phyloP scores from a whole-genome alignment of 345 rosid species.

The Eucalyptus cladocalyx region DNA sequence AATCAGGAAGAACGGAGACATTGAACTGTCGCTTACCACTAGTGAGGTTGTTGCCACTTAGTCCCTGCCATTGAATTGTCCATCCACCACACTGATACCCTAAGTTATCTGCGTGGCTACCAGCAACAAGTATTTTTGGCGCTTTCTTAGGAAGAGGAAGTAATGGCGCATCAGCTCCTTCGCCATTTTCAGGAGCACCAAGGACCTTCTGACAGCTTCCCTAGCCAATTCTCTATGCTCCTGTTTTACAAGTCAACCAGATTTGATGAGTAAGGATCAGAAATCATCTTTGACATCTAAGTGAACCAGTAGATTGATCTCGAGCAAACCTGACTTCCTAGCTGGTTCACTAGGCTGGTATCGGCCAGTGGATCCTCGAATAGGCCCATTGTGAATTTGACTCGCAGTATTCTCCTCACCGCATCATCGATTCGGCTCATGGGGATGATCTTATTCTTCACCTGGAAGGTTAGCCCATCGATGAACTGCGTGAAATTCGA shows the following conservation, averaged over 20 bases:
- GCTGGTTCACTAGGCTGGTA: conserved; percentile 16
- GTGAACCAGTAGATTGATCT: neutral
- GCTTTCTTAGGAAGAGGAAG: conserved; percentile 46
- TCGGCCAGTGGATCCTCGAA: conserved; percentile 44
- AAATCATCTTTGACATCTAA: neutral
- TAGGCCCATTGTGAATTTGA: conserved; percentile 59
- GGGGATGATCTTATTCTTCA: conserved; percentile 31
- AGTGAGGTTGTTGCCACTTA: conserved; percentile 34
- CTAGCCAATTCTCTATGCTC: conserved; percentile 59
- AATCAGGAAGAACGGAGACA: neutral
- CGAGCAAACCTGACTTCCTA: conserved; percentile 23
- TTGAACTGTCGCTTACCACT: neutral
- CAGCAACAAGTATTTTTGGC: conserved; percentile 36
- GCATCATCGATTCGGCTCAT: conserved; percentile 66
- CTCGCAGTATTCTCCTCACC: conserved; percentile 48
- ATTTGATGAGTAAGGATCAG: neutral
- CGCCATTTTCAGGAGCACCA: conserved; percentile 50
- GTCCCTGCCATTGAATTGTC: conserved; percentile 58
- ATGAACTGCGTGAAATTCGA: conserved; percentile 33
- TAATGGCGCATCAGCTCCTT: conserved; percentile 18
- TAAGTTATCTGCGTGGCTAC: conserved; percentile 41
- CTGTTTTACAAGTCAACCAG: neutral
- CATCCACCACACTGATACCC: conserved; percentile 66
- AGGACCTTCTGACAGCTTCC: conserved; percentile 64
- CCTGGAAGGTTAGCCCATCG: conserved; percentile 27